phyloP scores from a whole-genome alignment of 495 filamentous ascomycete species.

The Clavariopsis aquatica region DNA sequence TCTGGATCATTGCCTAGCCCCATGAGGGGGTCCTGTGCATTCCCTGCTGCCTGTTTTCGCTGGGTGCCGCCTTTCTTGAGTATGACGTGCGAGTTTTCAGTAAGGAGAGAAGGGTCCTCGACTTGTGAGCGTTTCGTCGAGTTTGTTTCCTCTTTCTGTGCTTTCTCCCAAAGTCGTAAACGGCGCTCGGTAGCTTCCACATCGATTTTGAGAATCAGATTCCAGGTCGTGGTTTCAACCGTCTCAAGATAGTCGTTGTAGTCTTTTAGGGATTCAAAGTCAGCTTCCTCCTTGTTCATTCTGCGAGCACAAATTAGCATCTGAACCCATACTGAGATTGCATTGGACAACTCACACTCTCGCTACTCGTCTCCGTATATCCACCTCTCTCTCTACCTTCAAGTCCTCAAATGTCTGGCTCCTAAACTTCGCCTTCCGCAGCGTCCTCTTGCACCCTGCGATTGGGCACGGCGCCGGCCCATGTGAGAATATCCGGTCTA shows the following conservation, averaged over 20 bases:
- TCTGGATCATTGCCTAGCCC: constrained; percentile 40
- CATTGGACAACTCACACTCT: constrained; percentile 54
- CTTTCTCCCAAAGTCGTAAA: constrained; percentile 65
- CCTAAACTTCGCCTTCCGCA: constrained; percentile 82
- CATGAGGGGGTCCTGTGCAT: constrained; percentile 32
- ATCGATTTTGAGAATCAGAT: constrained; percentile 73
- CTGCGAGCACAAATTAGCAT: neutral
- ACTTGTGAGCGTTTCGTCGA: neutral
- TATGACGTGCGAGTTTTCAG: constrained; percentile 50
- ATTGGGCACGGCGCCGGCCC: constrained; percentile 91
- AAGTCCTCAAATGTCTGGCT: constrained; percentile 89
- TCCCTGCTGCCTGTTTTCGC: constrained; percentile 33
- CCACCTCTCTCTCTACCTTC: constrained; percentile 87
- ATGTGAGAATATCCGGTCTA: constrained; percentile 87
- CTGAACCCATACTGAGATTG: neutral
- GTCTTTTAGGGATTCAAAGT: constrained; percentile 77
- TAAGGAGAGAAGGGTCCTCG: constrained; percentile 4
- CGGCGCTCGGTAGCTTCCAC: constrained; percentile 68
- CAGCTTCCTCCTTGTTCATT: constrained; percentile 86
- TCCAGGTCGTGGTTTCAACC: constrained; percentile 86
- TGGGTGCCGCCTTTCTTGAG: constrained; percentile 63
- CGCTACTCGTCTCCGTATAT: constrained; percentile 79
- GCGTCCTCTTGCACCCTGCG: constrained; percentile 77
- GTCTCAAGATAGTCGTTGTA: constrained; percentile 95
- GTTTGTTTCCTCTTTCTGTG: constrained; percentile 57